A percentile compares a stretch with the other conserved stretches of the same genome.
phyloP scores from a whole-genome alignment of 2,329 filamentous ascomycete genomes.

The Aspergillus neoniger region DNA sequence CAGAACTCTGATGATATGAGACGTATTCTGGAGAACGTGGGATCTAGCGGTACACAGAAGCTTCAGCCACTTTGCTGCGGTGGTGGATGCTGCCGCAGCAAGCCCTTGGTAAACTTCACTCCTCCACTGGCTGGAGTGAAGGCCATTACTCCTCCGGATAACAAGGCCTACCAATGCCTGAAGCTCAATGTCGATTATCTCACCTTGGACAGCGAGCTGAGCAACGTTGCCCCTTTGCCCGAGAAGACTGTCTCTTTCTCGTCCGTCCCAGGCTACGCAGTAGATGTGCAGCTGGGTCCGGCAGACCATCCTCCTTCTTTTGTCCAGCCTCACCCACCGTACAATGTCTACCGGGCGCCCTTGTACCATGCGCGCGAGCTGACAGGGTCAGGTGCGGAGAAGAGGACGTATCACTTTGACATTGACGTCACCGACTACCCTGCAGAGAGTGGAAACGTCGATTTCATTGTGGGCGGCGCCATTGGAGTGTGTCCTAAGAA shows the following conservation, averaged over 20 bases:
- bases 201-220: slow-evolving; percentile 68
- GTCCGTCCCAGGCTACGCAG: slow-evolving; percentile 38
- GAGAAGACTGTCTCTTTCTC: slow-evolving; percentile 71
- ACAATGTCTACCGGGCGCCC: slow-evolving; percentile 86
- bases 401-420: slow-evolving; percentile 96
- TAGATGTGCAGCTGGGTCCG: slow-evolving; percentile 38
- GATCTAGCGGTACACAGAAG: slow-evolving; percentile 57
- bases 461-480: slow-evolving; percentile 95
- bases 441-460: slow-evolving; percentile 72
- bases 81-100: slow-evolving; percentile 64
- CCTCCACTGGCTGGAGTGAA: slow-evolving; percentile 44
- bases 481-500: slow-evolving; percentile 94
- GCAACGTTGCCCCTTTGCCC: slow-evolving; percentile 70
- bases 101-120: slow-evolving; percentile 53
- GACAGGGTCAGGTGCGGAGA: slow-evolving; percentile 85
- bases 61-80: slow-evolving; percentile 66
- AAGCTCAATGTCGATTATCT: slow-evolving; percentile 75
- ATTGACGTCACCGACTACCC: slow-evolving; percentile 96
- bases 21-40: slow-evolving; percentile 57
- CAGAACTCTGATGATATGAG: slow-evolving; percentile 61
- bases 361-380: slow-evolving; percentile 83
- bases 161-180: slow-evolving; percentile 79
- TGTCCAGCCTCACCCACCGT: slow-evolving; percentile 92
- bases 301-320: slow-evolving; percentile 75
- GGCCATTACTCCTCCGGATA: slow-evolving; percentile 67